Evolutionary conservation across 305 asterid species (phyloP).

Genomic region (Withania somnifera): DNA sequence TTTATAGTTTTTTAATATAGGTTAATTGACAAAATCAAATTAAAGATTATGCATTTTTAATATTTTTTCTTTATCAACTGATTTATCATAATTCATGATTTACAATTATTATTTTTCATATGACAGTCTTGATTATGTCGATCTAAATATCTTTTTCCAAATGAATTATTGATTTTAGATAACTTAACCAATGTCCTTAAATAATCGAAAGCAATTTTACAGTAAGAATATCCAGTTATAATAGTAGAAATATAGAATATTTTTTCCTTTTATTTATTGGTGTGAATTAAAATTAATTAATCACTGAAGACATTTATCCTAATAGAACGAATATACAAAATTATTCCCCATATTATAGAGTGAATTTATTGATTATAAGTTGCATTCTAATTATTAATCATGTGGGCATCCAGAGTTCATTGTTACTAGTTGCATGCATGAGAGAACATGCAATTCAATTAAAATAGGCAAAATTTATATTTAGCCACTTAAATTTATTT

Average conservation of each 20-base stretch:
- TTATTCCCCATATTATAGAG: background rate
- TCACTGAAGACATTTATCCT: background rate
- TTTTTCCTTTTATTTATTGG: background rate
- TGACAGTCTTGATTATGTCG: too few species aligned
- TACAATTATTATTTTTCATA: too few species aligned
- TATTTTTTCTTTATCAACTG: too few species aligned
- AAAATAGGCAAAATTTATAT: too few species aligned
- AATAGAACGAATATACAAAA: background rate
- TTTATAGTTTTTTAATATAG: too few species aligned
- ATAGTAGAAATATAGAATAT: too few species aligned
- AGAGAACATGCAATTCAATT: background rate
- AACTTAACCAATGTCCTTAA: background rate
- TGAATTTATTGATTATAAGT: background rate
- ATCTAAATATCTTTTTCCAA: too few species aligned
- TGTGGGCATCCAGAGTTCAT: slow-evolving; percentile 11
- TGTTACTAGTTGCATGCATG: background rate
- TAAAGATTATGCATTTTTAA: too few species aligned
- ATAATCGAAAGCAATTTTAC: background rate
- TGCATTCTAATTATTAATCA: slow-evolving; percentile 4
- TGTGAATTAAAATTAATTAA: background rate
- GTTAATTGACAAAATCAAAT: too few species aligned
- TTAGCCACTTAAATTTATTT: too few species aligned
- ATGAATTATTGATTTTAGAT: background rate
- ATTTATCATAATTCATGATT: too few species aligned
- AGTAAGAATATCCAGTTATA: background rate